Base-by-base conservation (phyloP, 495 filamentous ascomycete species). In the Aspergillus ostianus region DNA sequence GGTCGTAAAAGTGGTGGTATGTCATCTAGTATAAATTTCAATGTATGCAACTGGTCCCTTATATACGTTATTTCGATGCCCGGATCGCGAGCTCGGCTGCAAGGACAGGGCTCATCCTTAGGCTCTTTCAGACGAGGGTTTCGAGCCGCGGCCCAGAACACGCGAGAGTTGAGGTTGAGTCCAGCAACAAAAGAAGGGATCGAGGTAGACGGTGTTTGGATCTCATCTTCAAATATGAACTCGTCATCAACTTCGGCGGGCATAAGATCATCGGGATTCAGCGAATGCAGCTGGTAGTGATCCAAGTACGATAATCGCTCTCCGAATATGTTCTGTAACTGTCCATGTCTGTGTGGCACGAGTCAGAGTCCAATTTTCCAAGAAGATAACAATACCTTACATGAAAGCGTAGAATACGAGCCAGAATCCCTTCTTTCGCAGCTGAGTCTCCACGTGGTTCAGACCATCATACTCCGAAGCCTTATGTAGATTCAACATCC, bases 351-450 rank as follows among this genome's bases (percentile, higher is more conserved):
- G 20, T 26, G 23, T 4, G 49, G 13, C 26, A 50, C 29, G 8
- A 4, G 29, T 32, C 29, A 32, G 29, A 32, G 2, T 10, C 6
- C 29, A 32, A 8, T 32, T 32, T 10, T 10, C 29, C 10, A 7
- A 10, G 29, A 32, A 10, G 6, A 1, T 8, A 1, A 8, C 29
- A 6, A 30, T 9, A 15, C 55, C 64, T 62, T 54, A 70, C 67
- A 70, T 65, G 58, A 59, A 65, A 18, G 29, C 45, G 20, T 69
- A 69, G 21, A 67, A 67, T 3, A 69, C 53, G 27, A 69, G 70
- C 60, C 76, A 79, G 58, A 59, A 66, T 2, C 74, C 75, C 29
- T 64, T 68, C 36, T 81, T 81, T 59, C 68, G 74, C 36, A 72
- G 70, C 62, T 79, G 64, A 7, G 70, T 78, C 49, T 77, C 75